Base-by-base conservation (phyloP, 2,329 filamentous ascomycete species). In the Lojkania enalia region DNA sequence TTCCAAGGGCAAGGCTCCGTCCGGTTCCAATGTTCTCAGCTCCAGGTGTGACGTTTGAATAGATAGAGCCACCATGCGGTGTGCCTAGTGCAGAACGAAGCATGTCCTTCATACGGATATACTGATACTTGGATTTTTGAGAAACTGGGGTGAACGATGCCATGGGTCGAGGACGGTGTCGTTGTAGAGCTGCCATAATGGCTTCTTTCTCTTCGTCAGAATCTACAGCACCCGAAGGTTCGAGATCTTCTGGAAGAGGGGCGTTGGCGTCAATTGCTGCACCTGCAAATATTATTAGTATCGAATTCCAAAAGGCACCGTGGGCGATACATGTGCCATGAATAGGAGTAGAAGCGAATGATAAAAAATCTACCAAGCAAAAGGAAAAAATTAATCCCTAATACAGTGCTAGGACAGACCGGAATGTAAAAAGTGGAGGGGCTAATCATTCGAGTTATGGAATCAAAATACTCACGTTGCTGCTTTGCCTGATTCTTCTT, bases 401-500 rank as follows among this genome's bases (percentile, higher is more conserved):
- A 33, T 15, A 33, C 9, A 33, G 16, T 15, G 30, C 9, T 11
- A 33, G 30, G n/a, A n/a, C n/a, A n/a, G n/a, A n/a, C n/a, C n/a
- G n/a, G n/a, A n/a, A n/a, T n/a, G n/a, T n/a, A n/a, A n/a, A n/a
- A n/a, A n/a, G n/a, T n/a, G n/a, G n/a, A n/a, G n/a, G n/a, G n/a
- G 16, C 14, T n/a, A 21, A 25, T n/a, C 42, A n/a, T 30, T 32
- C 14, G 15, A 20, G 20, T 30, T 12, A 23, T 9, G 13, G 14
- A 18, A 2, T 29, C 23, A 37, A 20, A 20, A 13, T 25, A 80
- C 86, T 73, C 78, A 91, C 89, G 95, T 71, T 97, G 94, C 74
- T 96, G 89, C 64, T 96, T 95, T 16, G 94, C 94, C 70, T 97
- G 94, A 61, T 99, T 99, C 78, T 96, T 97, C 79, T 97, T 96